These are phyloP conservation scores for Daldinia sp. DNA, from an alignment of 2,329 filamentous ascomycete species.

Conservation along the genomic window DNA sequence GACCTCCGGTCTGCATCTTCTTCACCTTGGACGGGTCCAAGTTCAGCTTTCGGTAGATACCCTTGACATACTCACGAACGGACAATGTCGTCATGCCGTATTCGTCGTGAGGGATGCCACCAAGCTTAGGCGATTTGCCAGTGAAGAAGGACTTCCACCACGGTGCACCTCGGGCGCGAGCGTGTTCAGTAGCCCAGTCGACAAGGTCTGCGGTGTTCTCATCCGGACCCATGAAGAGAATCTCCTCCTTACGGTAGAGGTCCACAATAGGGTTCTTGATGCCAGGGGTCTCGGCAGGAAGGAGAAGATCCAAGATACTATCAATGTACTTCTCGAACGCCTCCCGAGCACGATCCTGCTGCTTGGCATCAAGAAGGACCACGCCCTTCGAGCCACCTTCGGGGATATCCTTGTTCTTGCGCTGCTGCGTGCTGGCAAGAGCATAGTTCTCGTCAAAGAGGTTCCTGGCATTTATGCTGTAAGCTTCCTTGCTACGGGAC, in stretches of 20 bases:
- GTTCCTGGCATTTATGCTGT: conserved; percentile 94
- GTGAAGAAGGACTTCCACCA: conserved; percentile 99
- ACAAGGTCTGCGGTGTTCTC: conserved; percentile 99
- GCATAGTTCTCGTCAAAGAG: conserved; percentile 99
- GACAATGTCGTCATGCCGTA: conserved; percentile 99
- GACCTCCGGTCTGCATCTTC: conserved; percentile 98
- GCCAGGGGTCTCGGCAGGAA: conserved; percentile 89
- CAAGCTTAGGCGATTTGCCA: conserved; percentile 94
- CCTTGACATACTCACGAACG: conserved; percentile 94
- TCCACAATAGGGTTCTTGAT: conserved; percentile 99
- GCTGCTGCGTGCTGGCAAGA: conserved; percentile 96
- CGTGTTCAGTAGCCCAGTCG: conserved; percentile 98
- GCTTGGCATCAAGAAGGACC: conserved; percentile 90
- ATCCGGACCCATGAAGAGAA: conserved; percentile 97
- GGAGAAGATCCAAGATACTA: conserved; percentile 93
- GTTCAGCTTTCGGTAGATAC: conserved; percentile 95
- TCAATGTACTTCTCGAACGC: conserved; percentile 99
- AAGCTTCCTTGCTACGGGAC: conserved; percentile 95
- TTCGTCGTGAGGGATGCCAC: conserved; percentile 93
- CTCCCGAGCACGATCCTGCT: conserved; percentile 91
- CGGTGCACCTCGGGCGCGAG: conserved; percentile 84
- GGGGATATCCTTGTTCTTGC: conserved; percentile 99
- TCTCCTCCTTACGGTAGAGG: conserved; percentile 93
- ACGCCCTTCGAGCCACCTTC: conserved; percentile 99
- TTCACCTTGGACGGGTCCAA: conserved; percentile 86